Evolutionary conservation across 495 filamentous ascomycete genomes (phyloP), one percentile per base, ranked within the genome.

Genomic region (Aspergillus heteromorphus): DNA sequence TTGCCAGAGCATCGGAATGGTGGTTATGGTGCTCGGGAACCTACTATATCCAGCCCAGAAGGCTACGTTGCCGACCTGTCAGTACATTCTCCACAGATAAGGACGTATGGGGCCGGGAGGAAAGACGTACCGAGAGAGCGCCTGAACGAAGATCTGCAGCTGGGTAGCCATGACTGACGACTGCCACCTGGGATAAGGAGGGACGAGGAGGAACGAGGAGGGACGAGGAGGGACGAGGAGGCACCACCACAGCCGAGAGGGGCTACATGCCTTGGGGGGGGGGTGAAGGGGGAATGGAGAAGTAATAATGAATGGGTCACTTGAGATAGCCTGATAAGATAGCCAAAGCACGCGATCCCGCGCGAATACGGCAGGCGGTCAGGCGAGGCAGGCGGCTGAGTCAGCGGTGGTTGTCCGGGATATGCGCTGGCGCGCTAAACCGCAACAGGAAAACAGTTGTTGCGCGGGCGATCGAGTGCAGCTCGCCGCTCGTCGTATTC

Each of bases 41-140:
- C 58, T 70, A 75, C 72, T 75, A 75, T 56, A 71, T 65, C 72
- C 72, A 75, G 56, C 72, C 72, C 43, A 75, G 55, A 25, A 73
- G 65, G 34, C 72, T 75, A 42, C 47, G 18, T 41, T 34, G 42
- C 31, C 27, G 21, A 52, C 14, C 9, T 2, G 49, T 58, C 43
- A 64, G 45, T 60, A 41, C 31, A 38, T 38, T 3, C 3, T 38
- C 23, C 23, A 27, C 23, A 36, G 25, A 30, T 43, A 45, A 49
- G 34, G 34, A 38, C 11, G 11, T 5, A 14, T 4, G 34, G 30
- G 30, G n/a, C n/a, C 1, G 7, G 45, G 25, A 20, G 42, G 27
- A 14, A 55, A 14, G 25, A 68, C 72, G 36, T 67, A 75, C 72
- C 72, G 72, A 31, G 74, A 77, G 17, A 77, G 60, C 16, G 73